A percentile compares a stretch with the other conserved stretches of the same genome.
These are phyloP conservation scores for Patellifolia procumbens DNA, from an alignment of 179 eudicot species.

Conservation along the genomic window DNA sequence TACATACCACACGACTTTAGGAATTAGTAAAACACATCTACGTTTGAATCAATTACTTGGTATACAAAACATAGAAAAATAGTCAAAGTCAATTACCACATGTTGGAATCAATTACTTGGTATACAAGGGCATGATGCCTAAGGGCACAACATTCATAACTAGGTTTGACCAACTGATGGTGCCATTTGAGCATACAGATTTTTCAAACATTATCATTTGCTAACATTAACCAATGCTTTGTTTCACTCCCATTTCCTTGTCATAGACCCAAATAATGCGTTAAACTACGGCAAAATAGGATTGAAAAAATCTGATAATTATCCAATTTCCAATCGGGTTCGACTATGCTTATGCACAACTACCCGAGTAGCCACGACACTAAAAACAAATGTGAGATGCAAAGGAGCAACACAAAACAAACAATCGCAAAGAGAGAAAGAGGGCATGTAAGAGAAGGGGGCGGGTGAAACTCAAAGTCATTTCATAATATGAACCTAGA, in stretches of 20 bases:
- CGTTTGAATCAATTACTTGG: background rate
- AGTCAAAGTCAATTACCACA: background rate
- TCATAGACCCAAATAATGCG: background rate
- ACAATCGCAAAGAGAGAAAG: background rate
- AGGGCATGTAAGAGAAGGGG: background rate
- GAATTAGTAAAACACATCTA: background rate
- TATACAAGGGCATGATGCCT: no score
- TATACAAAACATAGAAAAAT: constrained; percentile 6
- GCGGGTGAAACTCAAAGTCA: no score
- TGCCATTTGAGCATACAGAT: background rate
- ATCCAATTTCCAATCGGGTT: background rate
- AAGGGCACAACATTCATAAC: no score
- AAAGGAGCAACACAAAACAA: background rate
- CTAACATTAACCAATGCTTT: background rate
- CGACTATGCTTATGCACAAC: no score
- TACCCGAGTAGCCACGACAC: background rate
- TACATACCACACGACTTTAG: background rate
- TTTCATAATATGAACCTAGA: background rate
- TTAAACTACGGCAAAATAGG: background rate
- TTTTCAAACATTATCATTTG: background rate
- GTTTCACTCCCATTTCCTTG: background rate
- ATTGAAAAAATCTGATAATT: background rate
- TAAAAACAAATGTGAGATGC: background rate
- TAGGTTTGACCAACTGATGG: background rate
- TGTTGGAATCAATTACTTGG: no score